Base-by-base conservation (phyloP, 1,139 yeast species). In the Taphrina flavorubra region DNA sequence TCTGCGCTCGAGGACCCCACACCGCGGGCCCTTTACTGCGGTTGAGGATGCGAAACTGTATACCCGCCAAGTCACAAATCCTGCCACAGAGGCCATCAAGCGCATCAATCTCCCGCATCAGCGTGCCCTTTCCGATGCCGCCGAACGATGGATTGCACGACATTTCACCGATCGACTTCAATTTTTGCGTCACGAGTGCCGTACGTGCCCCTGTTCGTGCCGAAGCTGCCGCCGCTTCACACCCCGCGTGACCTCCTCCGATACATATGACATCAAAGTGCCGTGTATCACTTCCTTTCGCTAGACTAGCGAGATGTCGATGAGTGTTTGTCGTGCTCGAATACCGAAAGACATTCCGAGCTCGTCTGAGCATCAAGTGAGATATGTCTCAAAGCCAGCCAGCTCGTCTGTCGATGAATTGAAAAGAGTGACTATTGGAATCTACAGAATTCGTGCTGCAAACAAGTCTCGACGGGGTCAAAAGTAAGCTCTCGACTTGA, bases 231-330 rank as follows among this genome's bases (percentile, higher is more conserved):
- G 97, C 95, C 0, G 99, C 99, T 78, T 95, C 99, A 74, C 97
- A 89, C 2, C 99, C 99, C 49, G 99, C 99, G 79, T 95, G 99
- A 0, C 99, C 99, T 11, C 97, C 99, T 2, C 99, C 99, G 34
- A 95, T 86, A 2, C 95, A 94, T 0, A 94, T 83, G 0, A 92
- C 97, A 49, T 65, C 68, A 34, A 53, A 63, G 37, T 63, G 61
- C 18, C 67, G 37, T 13, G 11, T 16, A n/a, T 20, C 16, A n/a
- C 16, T 10, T 13, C n/a, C 36, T 34, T 16, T 8, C 6, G 60
- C 60, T 14, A 56, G 36, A 53, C 36, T 18, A 11, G 58, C 58
- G 2, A 49, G 37, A 18, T 3, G 34, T 25, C 55, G 10, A 34
- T 1, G 6, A 13, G n/a, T 5, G 6, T 13, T 6, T 44, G 47